phyloP scores from a whole-genome alignment of 768 basidiomycete species.

The Macrolepiota albuminosa region DNA sequence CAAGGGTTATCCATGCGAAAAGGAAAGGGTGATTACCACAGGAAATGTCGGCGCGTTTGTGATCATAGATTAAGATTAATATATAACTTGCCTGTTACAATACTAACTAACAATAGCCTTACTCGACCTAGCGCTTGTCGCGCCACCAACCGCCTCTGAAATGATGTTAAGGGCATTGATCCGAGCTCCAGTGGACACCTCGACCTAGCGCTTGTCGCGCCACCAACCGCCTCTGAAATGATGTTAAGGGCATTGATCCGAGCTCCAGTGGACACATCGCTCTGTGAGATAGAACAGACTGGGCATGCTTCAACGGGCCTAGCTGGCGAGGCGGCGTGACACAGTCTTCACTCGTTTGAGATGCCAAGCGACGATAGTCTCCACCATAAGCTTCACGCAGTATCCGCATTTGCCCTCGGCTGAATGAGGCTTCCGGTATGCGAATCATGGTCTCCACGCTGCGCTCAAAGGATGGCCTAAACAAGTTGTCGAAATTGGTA shows the following conservation, averaged over 20 bases:
- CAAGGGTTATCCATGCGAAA: not conserved
- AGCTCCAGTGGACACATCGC: constrained; percentile 33
- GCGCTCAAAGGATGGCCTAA: constrained; percentile 12
- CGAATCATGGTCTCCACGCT: constrained; percentile 2
- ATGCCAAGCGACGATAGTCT: constrained; percentile 46
- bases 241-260: constrained; percentile 37
- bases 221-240: constrained; percentile 20
- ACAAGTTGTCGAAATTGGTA: constrained; percentile 20
- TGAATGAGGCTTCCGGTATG: not conserved
- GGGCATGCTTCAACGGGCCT: constrained; percentile 40
- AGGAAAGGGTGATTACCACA: not conserved
- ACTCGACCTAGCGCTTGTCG: not conserved
- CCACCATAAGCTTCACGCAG: constrained; percentile 32
- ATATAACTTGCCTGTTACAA: not conserved
- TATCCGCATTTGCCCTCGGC: constrained; percentile 5
- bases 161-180: constrained; percentile 37
- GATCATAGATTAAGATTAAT: not conserved
- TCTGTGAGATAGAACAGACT: constrained; percentile 37
- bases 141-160: constrained; percentile 7
- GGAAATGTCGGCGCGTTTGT: not conserved
- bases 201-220: not conserved
- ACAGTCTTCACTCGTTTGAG: constrained; percentile 22
- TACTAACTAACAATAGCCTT: constrained; percentile 11
- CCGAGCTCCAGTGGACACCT: constrained; percentile 31
- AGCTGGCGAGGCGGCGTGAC: constrained; percentile 23